Percentiles rank a stretch among this genome's conserved stretches.
Evolutionary conservation across 2,329 filamentous ascomycete genomes (phyloP).

Genomic region (Talaromyces sp.): DNA sequence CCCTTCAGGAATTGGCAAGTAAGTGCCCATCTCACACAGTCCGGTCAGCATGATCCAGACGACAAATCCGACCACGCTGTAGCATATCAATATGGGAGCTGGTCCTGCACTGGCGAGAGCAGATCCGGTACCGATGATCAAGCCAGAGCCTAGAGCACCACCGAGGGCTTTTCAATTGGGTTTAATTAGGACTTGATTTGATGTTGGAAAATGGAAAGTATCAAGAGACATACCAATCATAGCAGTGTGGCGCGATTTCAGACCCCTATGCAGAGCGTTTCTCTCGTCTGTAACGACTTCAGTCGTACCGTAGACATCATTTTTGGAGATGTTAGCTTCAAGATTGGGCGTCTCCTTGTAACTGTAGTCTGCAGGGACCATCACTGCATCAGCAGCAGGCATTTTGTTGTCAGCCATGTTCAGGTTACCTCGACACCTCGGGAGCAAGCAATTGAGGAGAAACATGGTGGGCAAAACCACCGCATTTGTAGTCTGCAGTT

Average conservation of each 20-base stretch:
- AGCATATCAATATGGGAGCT: constrained; percentile 40
- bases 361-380: neutral
- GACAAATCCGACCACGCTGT: constrained; percentile 45
- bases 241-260: constrained; percentile 38
- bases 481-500: neutral
- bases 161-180: constrained; percentile 31
- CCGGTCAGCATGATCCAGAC: constrained; percentile 78
- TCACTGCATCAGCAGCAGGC: neutral
- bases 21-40: constrained; percentile 79
- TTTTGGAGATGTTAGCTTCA: neutral
- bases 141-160: constrained; percentile 40
- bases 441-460: neutral
- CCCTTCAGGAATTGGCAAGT: constrained; percentile 70
- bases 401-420: neutral
- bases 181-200: too few relatives aligned
- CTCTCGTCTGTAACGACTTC: constrained; percentile 21
- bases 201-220: neutral
- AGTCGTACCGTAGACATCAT: constrained; percentile 17
- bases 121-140: constrained; percentile 39
- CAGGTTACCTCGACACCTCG: neutral
- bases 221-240: constrained; percentile 34
- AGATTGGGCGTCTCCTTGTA: neutral
- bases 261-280: constrained; percentile 38
- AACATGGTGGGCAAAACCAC: neutral
- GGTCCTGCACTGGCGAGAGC: constrained; percentile 26